phyloP scores from a whole-genome alignment of 257 asterid genomes.

The Solanum raphanifolium region DNA sequence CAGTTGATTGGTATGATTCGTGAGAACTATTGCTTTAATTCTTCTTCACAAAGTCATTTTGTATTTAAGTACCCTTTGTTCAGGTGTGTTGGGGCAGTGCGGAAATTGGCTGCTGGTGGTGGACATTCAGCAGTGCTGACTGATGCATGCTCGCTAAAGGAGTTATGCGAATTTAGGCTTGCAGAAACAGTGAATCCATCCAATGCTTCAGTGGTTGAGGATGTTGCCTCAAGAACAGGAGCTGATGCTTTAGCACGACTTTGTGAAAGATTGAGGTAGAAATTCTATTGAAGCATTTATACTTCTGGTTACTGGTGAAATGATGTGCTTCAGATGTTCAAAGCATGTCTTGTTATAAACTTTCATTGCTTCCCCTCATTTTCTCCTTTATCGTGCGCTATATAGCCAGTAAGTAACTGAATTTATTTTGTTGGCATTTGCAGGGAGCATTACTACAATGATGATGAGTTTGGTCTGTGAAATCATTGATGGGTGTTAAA shows the following conservation, averaged over 20 bases:
- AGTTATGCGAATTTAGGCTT: slow-evolving; percentile 74
- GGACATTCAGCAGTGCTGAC: slow-evolving; percentile 95
- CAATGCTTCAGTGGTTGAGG: slow-evolving; percentile 69
- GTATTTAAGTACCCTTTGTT: not conserved
- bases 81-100: slow-evolving; percentile 92
- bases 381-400: not conserved
- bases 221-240: slow-evolving; percentile 75
- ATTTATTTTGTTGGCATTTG: slow-evolving; percentile 3
- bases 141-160: slow-evolving; percentile 91
- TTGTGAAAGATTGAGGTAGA: slow-evolving; percentile 69
- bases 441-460: slow-evolving; percentile 49
- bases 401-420: not conserved
- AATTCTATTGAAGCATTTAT: no score
- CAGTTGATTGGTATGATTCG: slow-evolving; percentile 77
- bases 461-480: slow-evolving; percentile 10
- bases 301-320: no score
- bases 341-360: not conserved
- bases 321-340: not conserved
- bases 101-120: slow-evolving; percentile 89
- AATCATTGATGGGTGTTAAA: not conserved
- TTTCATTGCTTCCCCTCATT: not conserved
- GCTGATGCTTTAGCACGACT: slow-evolving; percentile 84
- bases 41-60: not conserved
- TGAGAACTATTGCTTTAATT: not conserved
- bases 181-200: slow-evolving; percentile 54